A percentile compares a stretch with the other conserved stretches of the same genome.
phyloP scores from a whole-genome alignment of 1,284 basidiomycete genomes.

The Trametes sp. region DNA sequence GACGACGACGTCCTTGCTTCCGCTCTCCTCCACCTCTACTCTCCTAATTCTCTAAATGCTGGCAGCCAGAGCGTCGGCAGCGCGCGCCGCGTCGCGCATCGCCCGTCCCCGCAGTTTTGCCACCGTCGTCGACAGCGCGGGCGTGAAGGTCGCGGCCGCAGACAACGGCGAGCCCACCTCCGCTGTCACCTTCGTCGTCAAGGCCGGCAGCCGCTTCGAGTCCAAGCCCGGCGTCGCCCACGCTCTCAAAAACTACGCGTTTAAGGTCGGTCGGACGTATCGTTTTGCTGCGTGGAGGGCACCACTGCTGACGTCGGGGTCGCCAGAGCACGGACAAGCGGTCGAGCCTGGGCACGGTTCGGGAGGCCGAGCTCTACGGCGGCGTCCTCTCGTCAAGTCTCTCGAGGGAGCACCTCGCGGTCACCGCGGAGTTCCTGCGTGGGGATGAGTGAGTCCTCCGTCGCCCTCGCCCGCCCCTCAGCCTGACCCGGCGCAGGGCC shows the following conservation, averaged over 20 bases:
- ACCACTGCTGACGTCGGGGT: background rate
- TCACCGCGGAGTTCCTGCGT: constrained; percentile 92
- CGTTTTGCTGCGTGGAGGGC: background rate
- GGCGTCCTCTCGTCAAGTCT: constrained; percentile 90
- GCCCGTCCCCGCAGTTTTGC: constrained; percentile 79
- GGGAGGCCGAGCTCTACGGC: constrained; percentile 94
- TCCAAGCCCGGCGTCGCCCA: constrained; percentile 88
- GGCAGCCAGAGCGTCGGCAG: constrained; percentile 64
- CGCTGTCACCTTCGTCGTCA: constrained; percentile 88
- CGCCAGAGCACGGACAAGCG: constrained; percentile 81
- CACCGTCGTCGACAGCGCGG: constrained; percentile 79
- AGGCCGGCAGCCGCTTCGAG: constrained; percentile 91
- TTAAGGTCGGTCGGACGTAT: constrained; percentile 74
- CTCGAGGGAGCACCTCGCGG: constrained; percentile 88
- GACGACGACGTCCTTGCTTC: constrained; percentile 18
- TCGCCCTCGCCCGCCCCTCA: constrained; percentile 1
- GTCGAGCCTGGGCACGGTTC: constrained; percentile 90
- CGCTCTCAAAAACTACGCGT: constrained; percentile 94
- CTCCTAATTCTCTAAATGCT: constrained; percentile 51
- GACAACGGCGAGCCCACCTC: constrained; percentile 85
- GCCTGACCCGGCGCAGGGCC: constrained; percentile 54
- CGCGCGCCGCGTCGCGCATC: constrained; percentile 61
- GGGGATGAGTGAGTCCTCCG: constrained; percentile 89
- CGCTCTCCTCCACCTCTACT: constrained; percentile 15
- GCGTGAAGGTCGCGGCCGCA: constrained; percentile 85